Percentiles rank a stretch among this genome's conserved stretches.
Conservation (phyloP, 1,284 basidiomycete species). For the Trichosporon asahii region DNA sequence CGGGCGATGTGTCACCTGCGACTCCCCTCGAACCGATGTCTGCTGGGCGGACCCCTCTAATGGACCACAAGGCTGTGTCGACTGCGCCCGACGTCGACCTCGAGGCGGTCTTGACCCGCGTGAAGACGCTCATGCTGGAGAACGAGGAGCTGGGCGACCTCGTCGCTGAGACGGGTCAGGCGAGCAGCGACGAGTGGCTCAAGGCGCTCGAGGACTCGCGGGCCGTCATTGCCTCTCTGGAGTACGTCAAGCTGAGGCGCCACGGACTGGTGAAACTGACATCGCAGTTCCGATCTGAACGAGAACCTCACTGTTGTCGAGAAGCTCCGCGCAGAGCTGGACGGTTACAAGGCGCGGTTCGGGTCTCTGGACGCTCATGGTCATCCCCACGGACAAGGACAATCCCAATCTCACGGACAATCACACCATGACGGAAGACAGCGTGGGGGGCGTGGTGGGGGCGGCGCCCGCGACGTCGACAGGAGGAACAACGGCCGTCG, state of each 20-base stretch:
- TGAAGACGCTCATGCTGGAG: constrained; percentile 41
- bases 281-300: constrained; percentile 37
- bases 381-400: neutral
- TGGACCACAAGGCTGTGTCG: neutral
- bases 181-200: constrained; percentile 33
- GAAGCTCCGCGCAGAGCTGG: constrained; percentile 32
- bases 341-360: constrained; percentile 30
- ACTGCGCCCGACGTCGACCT: constrained; percentile 28
- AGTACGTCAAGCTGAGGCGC: constrained; percentile 31
- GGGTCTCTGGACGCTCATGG: constrained; percentile 20
- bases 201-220: constrained; percentile 40
- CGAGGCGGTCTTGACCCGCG: constrained; percentile 36
- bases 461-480: neutral
- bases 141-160: constrained; percentile 49
- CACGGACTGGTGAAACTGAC: neutral
- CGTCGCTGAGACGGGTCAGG: constrained; percentile 38
- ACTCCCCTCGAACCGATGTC: constrained; percentile 14
- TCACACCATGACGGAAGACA: neutral
- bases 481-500: constrained; percentile 11
- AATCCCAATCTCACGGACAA: neutral
- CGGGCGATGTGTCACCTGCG: constrained; percentile 11
- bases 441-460: constrained; percentile 2
- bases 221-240: constrained; percentile 41
- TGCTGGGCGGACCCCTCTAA: neutral
- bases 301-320: constrained; percentile 38